Conservation (phyloP, 2,329 filamentous ascomycete species). For the Xylaria sp. region DNA sequence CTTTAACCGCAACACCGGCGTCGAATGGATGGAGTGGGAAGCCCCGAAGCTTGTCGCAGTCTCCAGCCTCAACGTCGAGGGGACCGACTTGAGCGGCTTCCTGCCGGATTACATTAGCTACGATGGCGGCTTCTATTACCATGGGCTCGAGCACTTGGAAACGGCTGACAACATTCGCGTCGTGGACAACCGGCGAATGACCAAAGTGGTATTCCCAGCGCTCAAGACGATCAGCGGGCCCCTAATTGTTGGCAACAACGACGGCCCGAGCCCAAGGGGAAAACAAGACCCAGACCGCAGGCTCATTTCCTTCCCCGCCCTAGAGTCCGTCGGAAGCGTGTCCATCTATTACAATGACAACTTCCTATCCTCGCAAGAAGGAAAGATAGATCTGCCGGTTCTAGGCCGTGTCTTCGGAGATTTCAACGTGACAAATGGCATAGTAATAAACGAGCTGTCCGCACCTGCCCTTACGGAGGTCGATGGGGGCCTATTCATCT, state of each 20-base stretch:
- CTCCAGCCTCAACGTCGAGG: conserved; percentile 9
- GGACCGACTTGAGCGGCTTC: conserved; percentile 16
- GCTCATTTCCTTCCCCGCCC: conserved; percentile 6
- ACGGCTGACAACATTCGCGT: conserved; percentile 13
- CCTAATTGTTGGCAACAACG: conserved; percentile 6
- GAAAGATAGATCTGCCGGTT: conserved; percentile 7
- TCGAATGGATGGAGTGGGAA: background rate
- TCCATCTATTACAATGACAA: background rate
- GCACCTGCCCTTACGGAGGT: conserved; percentile 7
- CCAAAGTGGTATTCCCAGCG: background rate
- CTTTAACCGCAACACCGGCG: background rate
- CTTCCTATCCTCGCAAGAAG: background rate
- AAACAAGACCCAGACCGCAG: background rate
- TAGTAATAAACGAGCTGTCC: background rate
- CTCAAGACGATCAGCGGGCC: conserved; percentile 5
- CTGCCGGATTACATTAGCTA: background rate
- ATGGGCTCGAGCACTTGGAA: background rate
- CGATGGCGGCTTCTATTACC: conserved; percentile 11
- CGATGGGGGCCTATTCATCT: conserved; percentile 1
- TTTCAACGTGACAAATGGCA: conserved; percentile 7
- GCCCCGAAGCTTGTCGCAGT: conserved; percentile 2
- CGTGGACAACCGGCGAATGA: conserved; percentile 9
- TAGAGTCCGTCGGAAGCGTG: conserved; percentile 10
- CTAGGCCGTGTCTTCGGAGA: conserved; percentile 10
- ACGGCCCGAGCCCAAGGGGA: background rate